These are phyloP conservation scores for Cadophora malorum DNA, from an alignment of 2,329 filamentous ascomycete genomes.

Conservation along the genomic window DNA sequence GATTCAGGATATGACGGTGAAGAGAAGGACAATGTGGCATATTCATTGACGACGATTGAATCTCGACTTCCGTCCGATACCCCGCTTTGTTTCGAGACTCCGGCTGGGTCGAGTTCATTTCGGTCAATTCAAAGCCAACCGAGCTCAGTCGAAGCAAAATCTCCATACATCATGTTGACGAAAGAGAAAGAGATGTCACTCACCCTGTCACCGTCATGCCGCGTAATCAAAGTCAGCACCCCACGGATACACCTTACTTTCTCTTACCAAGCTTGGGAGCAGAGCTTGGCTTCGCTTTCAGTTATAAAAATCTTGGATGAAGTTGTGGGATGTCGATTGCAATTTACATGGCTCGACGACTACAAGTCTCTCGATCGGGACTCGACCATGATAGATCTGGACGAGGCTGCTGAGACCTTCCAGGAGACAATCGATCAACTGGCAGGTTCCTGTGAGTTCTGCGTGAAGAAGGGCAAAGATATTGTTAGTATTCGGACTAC, in stretches of 20 bases:
- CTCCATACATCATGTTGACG: neutral
- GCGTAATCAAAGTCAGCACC: neutral
- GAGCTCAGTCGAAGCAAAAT: neutral
- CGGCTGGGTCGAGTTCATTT: too few species aligned
- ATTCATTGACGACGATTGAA: neutral
- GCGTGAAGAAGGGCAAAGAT: neutral
- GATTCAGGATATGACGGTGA: slow-evolving; percentile 8
- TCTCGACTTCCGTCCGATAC: neutral
- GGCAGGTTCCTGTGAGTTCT: slow-evolving; percentile 12
- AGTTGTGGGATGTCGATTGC: neutral
- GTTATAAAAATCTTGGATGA: too few species aligned
- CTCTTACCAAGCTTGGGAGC: neutral
- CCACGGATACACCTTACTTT: slow-evolving; percentile 1
- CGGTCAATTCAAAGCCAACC: neutral
- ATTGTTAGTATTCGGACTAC: neutral
- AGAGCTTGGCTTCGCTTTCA: neutral
- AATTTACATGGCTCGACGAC: neutral
- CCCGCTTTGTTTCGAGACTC: neutral
- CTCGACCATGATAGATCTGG: neutral
- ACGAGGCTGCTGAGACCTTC: neutral
- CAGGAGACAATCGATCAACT: neutral
- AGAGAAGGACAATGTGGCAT: neutral
- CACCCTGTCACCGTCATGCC: neutral
- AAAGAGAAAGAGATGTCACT: neutral
- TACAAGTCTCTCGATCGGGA: neutral